phyloP scores from a whole-genome alignment of 2,329 filamentous ascomycete species.

The Achaetomium macrosporum region DNA sequence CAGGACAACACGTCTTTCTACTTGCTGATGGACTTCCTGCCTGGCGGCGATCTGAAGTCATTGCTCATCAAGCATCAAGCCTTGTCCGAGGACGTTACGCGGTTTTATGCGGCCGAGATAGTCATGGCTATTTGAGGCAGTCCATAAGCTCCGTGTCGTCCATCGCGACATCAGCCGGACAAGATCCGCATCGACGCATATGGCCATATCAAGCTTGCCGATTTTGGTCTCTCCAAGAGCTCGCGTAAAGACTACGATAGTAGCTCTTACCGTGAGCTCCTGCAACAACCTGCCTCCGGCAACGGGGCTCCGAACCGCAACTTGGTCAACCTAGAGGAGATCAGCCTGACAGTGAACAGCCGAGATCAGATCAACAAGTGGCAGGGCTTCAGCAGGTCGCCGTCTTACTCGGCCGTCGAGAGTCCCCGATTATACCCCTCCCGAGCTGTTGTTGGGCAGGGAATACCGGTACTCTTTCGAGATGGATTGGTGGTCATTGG shows the following conservation, averaged over 20 bases:
- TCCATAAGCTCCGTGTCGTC: slow-evolving; percentile 95
- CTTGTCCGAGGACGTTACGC: slow-evolving; percentile 95
- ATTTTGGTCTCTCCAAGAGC: slow-evolving; percentile 94
- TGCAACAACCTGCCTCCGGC: slow-evolving; percentile 46
- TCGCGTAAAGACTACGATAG: slow-evolving; percentile 97
- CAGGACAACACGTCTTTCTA: slow-evolving; percentile 94
- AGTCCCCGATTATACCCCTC: neutral
- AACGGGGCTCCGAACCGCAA: neutral
- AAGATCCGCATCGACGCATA: slow-evolving; percentile 93
- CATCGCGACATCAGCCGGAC: slow-evolving; percentile 96
- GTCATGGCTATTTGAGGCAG: slow-evolving; percentile 95
- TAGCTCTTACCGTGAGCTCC: slow-evolving; percentile 91
- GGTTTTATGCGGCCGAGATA: slow-evolving; percentile 99
- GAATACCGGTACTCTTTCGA: neutral
- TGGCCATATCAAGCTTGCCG: slow-evolving; percentile 95
- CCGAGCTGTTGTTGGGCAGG: neutral
- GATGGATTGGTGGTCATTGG: slow-evolving; percentile 87
- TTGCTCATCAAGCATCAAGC: slow-evolving; percentile 99
- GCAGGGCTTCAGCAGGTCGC: neutral
- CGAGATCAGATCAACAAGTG: neutral
- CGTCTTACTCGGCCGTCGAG: neutral
- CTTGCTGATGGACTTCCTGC: slow-evolving; percentile 98
- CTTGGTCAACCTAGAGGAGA: neutral
- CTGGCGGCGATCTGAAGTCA: slow-evolving; percentile 96
- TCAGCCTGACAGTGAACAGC: neutral